These are phyloP conservation scores for Mucor indicus DNA, from an alignment of 371 early-diverging fungal species.

Conservation along the genomic window DNA sequence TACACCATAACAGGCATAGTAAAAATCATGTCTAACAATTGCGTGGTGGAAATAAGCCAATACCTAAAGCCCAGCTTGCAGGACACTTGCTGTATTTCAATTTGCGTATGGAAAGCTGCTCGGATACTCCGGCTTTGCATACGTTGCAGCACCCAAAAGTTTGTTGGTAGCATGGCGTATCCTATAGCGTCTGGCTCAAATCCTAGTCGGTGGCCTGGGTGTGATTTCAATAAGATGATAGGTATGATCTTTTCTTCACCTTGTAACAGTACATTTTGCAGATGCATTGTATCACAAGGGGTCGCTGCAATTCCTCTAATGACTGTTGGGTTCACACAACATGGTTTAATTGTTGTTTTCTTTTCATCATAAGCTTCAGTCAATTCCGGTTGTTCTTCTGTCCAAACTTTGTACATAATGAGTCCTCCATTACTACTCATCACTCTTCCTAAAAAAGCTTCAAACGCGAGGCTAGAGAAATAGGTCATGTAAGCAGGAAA, in stretches of 20 bases:
- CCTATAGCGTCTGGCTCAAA: conserved; percentile 51
- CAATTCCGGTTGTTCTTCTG: conserved; percentile 9
- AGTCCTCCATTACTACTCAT: conserved; percentile 42
- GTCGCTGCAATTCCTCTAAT: conserved; percentile 35
- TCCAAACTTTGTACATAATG: conserved; percentile 48
- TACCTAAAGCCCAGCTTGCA: conserved; percentile 35
- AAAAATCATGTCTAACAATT: conserved; percentile 38
- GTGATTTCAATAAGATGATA: conserved; percentile 35
- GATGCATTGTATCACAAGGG: conserved; percentile 39
- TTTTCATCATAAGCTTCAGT: background rate
- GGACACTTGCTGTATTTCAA: conserved; percentile 36
- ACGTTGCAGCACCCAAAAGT: conserved; percentile 33
- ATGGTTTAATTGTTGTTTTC: conserved; percentile 18
- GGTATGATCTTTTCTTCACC: conserved; percentile 47
- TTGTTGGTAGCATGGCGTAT: conserved; percentile 37
- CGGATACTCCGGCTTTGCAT: conserved; percentile 35
- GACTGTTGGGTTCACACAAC: conserved; percentile 50
- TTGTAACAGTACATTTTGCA: conserved; percentile 39
- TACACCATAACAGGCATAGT: conserved; percentile 39
- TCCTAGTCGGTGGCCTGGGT: conserved; percentile 39
- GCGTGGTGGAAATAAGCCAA: conserved; percentile 38
- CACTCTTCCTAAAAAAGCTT: conserved; percentile 40
- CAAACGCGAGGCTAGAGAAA: conserved; percentile 42
- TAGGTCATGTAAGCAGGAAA: conserved; percentile 42
- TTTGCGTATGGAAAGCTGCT: conserved; percentile 36